These are phyloP conservation scores for Alternaria alternata DNA, from an alignment of 2,329 filamentous ascomycete species.

Conservation along the genomic window DNA sequence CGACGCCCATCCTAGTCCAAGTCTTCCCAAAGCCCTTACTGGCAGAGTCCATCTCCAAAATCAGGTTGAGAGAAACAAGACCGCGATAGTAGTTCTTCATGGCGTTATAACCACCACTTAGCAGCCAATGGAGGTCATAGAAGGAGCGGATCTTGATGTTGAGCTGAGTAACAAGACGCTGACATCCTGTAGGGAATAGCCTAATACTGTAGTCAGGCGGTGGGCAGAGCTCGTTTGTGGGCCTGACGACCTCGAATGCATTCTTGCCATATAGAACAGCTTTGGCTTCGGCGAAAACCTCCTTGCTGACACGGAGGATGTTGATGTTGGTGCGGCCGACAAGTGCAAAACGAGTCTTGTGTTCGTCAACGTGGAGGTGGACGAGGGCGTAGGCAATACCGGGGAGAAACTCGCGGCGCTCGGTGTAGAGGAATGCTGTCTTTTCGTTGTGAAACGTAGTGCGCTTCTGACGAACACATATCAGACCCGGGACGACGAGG, in stretches of 20 bases:
- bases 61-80: slow-evolving; percentile 25
- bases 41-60: slow-evolving; percentile 32
- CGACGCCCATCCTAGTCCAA: slow-evolving; percentile 11
- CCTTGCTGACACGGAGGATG: slow-evolving; percentile 49
- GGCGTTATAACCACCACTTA: slow-evolving; percentile 25
- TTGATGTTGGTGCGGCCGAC: slow-evolving; percentile 26
- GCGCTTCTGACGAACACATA: slow-evolving; percentile 39
- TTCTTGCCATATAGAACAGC: slow-evolving; percentile 53
- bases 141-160: slow-evolving; percentile 30
- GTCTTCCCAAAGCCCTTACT: slow-evolving; percentile 25
- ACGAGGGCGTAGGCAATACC: slow-evolving; percentile 34
- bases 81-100: slow-evolving; percentile 35
- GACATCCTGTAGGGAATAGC: slow-evolving; percentile 31
- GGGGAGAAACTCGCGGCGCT: slow-evolving; percentile 30
- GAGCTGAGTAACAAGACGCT: slow-evolving; percentile 27
- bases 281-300: slow-evolving; percentile 53
- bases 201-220: slow-evolving; percentile 31
- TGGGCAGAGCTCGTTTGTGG: slow-evolving; percentile 29
- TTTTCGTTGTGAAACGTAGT: slow-evolving; percentile 24
- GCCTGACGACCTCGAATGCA: slow-evolving; percentile 42
- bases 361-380: slow-evolving; percentile 23
- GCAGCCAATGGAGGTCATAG: slow-evolving; percentile 34
- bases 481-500: slow-evolving; percentile 32
- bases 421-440: slow-evolving; percentile 24
- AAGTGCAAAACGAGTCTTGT: slow-evolving; percentile 26